Conservation (phyloP, 2,329 filamentous ascomycete genomes). For the Teratosphaeria gauchensis region DNA sequence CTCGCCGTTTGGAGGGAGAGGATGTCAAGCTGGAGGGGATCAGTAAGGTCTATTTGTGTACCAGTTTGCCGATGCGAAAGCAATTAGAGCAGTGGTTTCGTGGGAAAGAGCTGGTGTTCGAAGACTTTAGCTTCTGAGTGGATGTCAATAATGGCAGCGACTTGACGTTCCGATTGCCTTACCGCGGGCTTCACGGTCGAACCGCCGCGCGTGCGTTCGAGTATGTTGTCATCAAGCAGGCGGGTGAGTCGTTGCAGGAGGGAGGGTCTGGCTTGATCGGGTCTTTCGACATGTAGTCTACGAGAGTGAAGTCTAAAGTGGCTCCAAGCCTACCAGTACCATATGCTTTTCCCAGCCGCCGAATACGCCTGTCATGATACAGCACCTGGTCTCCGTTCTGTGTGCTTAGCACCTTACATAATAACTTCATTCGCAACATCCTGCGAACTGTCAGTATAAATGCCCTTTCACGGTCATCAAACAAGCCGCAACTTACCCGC, state of each 20-base stretch:
- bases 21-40: too few species aligned
- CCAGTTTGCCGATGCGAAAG: too few species aligned
- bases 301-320: background rate
- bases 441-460: constrained; percentile 32
- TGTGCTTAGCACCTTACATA: constrained; percentile 53
- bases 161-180: too few species aligned
- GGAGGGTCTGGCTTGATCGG: background rate
- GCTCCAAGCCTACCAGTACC: background rate
- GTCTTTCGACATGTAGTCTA: background rate
- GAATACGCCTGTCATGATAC: background rate
- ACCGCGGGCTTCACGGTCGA: too few species aligned
- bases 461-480: constrained; percentile 3
- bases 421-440: constrained; percentile 82
- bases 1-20: too few species aligned
- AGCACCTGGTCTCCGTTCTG: background rate
- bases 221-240: too few species aligned
- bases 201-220: too few species aligned
- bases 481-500: constrained; percentile 52
- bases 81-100: too few species aligned
- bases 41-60: too few species aligned
- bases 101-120: too few species aligned
- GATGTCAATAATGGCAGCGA: too few species aligned
- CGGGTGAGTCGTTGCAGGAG: background rate
- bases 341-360: background rate
- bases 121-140: too few species aligned